Percentiles rank a stretch among this genome's conserved stretches.
Evolutionary conservation across 352 stramenopile species (phyloP).

Genomic region (Pythium chondricola): DNA sequence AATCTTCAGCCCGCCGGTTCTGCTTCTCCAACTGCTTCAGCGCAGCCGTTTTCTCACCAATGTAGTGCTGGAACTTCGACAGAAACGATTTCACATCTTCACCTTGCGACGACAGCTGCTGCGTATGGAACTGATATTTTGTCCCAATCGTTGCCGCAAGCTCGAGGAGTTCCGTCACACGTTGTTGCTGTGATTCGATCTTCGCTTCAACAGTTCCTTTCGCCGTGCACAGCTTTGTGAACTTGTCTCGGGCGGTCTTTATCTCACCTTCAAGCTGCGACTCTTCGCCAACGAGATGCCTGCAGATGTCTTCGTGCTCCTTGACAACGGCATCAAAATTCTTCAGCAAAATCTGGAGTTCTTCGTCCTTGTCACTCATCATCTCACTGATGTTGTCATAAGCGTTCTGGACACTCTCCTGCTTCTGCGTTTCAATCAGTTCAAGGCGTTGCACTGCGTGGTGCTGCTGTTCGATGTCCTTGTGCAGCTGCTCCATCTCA

Average conservation of each 20-base stretch:
- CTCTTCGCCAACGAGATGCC: conserved; percentile 28
- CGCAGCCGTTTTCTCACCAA: conserved; percentile 33
- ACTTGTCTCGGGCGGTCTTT: conserved; percentile 22
- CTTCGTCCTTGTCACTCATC: conserved; percentile 67
- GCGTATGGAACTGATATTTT: conserved; percentile 55
- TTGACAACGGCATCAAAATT: conserved; percentile 54
- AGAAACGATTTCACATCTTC: conserved; percentile 51
- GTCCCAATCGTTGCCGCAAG: conserved; percentile 32
- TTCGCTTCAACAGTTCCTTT: conserved; percentile 51
- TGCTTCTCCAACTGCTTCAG: conserved; percentile 31
- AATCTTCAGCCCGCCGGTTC: conserved; percentile 39
- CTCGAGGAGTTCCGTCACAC: conserved; percentile 36
- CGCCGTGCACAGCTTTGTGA: conserved; percentile 24
- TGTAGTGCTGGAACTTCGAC: conserved; percentile 34
- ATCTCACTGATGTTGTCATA: conserved; percentile 52
- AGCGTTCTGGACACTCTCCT: conserved; percentile 28
- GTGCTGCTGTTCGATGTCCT: conserved; percentile 32
- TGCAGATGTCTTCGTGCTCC: conserved; percentile 29
- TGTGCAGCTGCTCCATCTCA: conserved; percentile 45
- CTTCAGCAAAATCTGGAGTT: conserved; percentile 41
- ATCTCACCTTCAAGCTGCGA: conserved; percentile 25
- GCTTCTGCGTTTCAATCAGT: conserved; percentile 29
- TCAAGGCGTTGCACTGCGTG: conserved; percentile 27
- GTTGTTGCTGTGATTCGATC: conserved; percentile 36
- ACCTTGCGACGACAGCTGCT: conserved; percentile 41